Base-by-base conservation (phyloP, 169 alveolate genomes). In the Blepharisma undulans region DNA sequence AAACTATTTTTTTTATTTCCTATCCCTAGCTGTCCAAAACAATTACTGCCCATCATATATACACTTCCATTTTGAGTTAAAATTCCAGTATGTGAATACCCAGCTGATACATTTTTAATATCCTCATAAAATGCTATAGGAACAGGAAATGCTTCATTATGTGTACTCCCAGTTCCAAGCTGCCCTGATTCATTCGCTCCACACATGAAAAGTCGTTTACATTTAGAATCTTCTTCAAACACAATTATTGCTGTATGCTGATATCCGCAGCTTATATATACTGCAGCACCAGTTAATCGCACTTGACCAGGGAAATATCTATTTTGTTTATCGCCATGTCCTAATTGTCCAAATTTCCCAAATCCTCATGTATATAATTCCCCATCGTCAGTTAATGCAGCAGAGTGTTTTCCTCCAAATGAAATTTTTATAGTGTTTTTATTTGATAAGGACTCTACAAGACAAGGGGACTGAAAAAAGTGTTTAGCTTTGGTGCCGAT, bases 131-230 rank as follows among this genome's bases (percentile, higher is more conserved):
- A 16, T 21, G 74, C 33, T 16, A 91, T 27, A 25, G 14, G 29
- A 18, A 66, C 78, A 25, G 91, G 91, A 86, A 66, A 21, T n/a
- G 76, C 19, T 61, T 91, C 92, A 25, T 32, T 85, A 48, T 91
- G 88, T 16, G 84, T 25, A 22, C 71, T 76, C 27, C 92, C 92
- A 21, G 81, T 60, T 29, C 97, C 97, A 19, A 95, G 72, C 84
- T 95, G 84, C 34, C 97, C 97, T 12, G 90, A 80, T 66, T 93
- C 95, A 16, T 88, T 85, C 4, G 89, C 93, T 27, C 97, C 97
- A 27, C 95, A 89, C 22, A 80, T 81, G 33, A 32, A 92, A 0
- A 91, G 92, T 14, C 76, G 76, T 66, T 90, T 84, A 60, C 79
- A 30, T 6, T 74, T 80, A 36, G 85, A 29, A 21, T 22, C 29